Base-by-base conservation (phyloP, 768 basidiomycete species). In the Roridomyces roridus region DNA sequence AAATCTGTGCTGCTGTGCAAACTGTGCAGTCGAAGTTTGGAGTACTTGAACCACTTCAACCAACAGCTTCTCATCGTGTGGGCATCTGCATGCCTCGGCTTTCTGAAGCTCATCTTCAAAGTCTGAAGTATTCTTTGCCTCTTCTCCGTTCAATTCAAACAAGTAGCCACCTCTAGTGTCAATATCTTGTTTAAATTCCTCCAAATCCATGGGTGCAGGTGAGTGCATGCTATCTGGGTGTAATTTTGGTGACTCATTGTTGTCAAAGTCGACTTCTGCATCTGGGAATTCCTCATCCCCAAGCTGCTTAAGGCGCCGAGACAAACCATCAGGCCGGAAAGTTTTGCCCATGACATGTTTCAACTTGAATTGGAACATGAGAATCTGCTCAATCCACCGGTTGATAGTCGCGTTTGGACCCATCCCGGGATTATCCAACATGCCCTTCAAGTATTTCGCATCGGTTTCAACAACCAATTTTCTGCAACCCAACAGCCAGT, bases 401-500 rank as follows among this genome's bases (percentile, higher is more conserved):
- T 77, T 77, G 5, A 77, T 71, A 0, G 69, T 65, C 0, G 70
- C 67, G 39, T 71, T 76, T 0, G 74, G 76, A 34, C 68, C 60
- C 35, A 74, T 62, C 10, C 72, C 72, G 0, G 69, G 77, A 40
- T 76, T 70, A 2, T 67, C 63, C 29, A 73, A 40, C 70, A 74
- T 77, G 0, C 71, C 72, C 34, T 66, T 63, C 8, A 75, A 55
- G 29, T 75, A 80, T 7, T 62, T 57, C 0, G 71, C 71, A 56
- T 76, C 73, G 0, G 67, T 69, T 46, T 77, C 70, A 0, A 74
- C 65, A 4, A 70, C 54, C 0, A 82, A 60, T 8, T 74, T 71
- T 8, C 67, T 44, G 0, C 59, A 56, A 1, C 69, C 68, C 0
- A 67, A 60, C 6, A 72, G 28, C 57, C 57, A 65, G 14, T 65